Evolutionary conservation across 2,329 filamentous ascomycete species (phyloP).

Genomic region (Aspergillus sp.): DNA sequence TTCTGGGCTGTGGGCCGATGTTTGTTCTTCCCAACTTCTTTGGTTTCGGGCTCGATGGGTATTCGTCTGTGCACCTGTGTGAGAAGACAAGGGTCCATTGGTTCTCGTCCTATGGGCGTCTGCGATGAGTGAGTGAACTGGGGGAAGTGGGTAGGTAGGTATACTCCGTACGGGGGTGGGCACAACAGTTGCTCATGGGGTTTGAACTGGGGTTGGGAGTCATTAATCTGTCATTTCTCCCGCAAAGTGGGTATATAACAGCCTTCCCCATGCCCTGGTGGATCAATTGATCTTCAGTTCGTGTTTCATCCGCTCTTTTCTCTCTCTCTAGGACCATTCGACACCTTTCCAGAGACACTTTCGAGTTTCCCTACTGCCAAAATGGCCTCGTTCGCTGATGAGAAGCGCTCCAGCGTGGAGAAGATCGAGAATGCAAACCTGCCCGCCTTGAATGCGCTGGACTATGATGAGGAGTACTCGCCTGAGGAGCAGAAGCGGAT

Average conservation of each 20-base stretch:
- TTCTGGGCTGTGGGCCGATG: background rate
- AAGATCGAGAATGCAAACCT: slow-evolving; percentile 25
- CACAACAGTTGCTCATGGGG: background rate
- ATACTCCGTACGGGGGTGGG: background rate
- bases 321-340: background rate
- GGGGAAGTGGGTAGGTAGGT: background rate
- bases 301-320: background rate
- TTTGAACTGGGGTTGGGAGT: background rate
- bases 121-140: background rate
- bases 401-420: slow-evolving; percentile 21
- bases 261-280: background rate
- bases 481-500: slow-evolving; percentile 69
- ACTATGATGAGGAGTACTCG: slow-evolving; percentile 51
- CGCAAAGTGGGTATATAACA: background rate
- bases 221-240: background rate
- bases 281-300: background rate
- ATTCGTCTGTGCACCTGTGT: too few relatives aligned
- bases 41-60: background rate
- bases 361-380: background rate
- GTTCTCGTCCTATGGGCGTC: background rate
- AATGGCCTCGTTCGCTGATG: slow-evolving; percentile 7
- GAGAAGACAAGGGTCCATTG: background rate
- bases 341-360: background rate
- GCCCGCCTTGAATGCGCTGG: slow-evolving; percentile 16
- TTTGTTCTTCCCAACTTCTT: background rate